phyloP scores from a whole-genome alignment of 2,329 filamentous ascomycete species.

The Paracoccidioides brasiliensis region DNA sequence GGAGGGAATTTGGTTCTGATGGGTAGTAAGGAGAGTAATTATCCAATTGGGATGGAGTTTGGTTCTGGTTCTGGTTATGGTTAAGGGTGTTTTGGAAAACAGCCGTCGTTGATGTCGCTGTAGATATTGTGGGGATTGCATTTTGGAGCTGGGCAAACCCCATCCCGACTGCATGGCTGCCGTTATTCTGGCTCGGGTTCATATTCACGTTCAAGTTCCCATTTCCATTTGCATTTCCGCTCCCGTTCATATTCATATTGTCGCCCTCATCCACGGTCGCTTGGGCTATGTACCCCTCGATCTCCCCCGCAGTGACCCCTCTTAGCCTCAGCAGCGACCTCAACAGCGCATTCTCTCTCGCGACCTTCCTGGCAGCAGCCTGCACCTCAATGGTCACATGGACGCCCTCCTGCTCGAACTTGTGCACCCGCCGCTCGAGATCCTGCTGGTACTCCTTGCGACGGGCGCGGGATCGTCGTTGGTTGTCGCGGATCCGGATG shows the following conservation, averaged over 20 bases:
- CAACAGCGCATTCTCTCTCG: slow-evolving; percentile 55
- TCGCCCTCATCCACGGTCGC: slow-evolving; percentile 1
- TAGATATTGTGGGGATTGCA: background rate
- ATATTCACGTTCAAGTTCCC: background rate
- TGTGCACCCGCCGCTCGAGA: slow-evolving; percentile 50
- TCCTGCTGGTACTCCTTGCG: slow-evolving; percentile 61
- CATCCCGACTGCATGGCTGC: background rate
- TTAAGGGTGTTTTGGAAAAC: background rate
- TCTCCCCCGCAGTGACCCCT: slow-evolving; percentile 45
- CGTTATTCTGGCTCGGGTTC: background rate
- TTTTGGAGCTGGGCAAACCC: background rate
- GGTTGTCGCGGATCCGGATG: slow-evolving; percentile 60
- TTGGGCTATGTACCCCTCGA: slow-evolving; percentile 27
- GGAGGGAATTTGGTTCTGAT: background rate
- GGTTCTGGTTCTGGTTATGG: background rate
- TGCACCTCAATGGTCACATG: slow-evolving; percentile 62
- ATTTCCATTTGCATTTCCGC: background rate
- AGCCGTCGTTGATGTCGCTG: background rate
- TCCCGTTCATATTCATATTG: background rate
- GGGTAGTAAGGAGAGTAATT: background rate
- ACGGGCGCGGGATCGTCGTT: slow-evolving; percentile 60
- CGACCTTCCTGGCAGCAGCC: slow-evolving; percentile 52
- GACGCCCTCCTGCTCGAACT: slow-evolving; percentile 52
- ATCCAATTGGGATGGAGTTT: background rate
- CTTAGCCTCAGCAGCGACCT: slow-evolving; percentile 45